Evolutionary conservation across 2,329 filamentous ascomycete genomes (phyloP).

Genomic region (Paraphoma sp.): DNA sequence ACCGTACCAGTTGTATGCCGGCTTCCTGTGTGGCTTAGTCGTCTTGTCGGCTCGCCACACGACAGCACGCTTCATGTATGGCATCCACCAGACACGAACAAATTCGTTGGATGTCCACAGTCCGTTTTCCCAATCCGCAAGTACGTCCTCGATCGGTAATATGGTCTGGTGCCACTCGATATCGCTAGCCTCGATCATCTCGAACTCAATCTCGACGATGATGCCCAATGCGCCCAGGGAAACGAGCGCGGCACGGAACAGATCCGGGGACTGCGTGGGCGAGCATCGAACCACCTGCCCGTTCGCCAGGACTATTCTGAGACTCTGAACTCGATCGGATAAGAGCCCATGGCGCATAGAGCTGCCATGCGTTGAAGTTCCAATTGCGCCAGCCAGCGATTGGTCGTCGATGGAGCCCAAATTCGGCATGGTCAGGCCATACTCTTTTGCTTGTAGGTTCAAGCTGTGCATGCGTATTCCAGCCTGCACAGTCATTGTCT

Average conservation of each 20-base stretch:
- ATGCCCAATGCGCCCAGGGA: conserved; percentile 91
- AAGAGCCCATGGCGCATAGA: conserved; percentile 83
- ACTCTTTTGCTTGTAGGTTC: conserved; percentile 73
- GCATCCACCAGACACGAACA: conserved; percentile 96
- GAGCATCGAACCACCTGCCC: conserved; percentile 77
- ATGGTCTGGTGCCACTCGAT: conserved; percentile 86
- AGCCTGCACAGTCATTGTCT: conserved; percentile 79
- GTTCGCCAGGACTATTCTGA: conserved; percentile 83
- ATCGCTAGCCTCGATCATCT: conserved; percentile 80
- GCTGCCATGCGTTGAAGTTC: conserved; percentile 92
- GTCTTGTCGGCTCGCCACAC: conserved; percentile 90
- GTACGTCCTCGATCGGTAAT: conserved; percentile 70
- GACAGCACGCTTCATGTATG: conserved; percentile 86
- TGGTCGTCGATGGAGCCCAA: conserved; percentile 95
- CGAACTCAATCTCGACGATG: conserved; percentile 86
- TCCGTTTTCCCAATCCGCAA: conserved; percentile 72
- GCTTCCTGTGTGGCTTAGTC: conserved; percentile 63
- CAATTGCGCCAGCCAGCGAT: conserved; percentile 89
- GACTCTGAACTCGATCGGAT: conserved; percentile 74
- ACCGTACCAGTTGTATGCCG: conserved; percentile 79
- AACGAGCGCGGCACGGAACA: conserved; percentile 87
- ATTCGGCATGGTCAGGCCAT: conserved; percentile 86
- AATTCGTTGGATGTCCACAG: conserved; percentile 89
- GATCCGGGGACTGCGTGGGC: conserved; percentile 69
- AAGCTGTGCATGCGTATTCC: conserved; percentile 83